Base-by-base conservation (phyloP, 176 grass and related monocot species). In the Rhipidocladum racemiflorum region DNA sequence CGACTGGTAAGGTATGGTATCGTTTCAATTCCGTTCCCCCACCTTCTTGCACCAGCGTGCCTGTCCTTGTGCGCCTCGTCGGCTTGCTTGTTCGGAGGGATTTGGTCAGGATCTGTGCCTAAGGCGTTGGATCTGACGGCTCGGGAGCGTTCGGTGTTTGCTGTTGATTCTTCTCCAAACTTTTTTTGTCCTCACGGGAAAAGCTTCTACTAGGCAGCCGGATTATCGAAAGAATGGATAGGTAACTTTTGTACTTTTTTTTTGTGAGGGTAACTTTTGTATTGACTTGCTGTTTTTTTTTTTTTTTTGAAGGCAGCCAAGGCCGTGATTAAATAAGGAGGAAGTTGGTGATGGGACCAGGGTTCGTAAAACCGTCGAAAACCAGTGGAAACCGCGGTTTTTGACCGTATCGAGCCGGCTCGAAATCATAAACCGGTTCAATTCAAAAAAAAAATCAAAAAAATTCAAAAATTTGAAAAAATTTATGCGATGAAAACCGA, bases 141-240 rank as follows among this genome's bases (percentile, higher is more conserved):
- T 70, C 5, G 0, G 16, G 16, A 7, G 44, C 57, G 17, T 61
- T 71, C 65, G 25, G 65, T 75, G 68, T 53, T 81, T 24, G 60
- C 34, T 61, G 49, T 61, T 65, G 24, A 75, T 61, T 45, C 64
- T 84, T 72, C 63, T 69, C 44, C 15, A 18, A 56, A 72, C 46
- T n/a, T 72, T 78, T 18, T 49, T 74, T 74, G 38, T 89, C 60
- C 72, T 25, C 0, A 61, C 70, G 44, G 48, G 71, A 61, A 70
- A 74, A 62, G 70, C 74, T 76, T 80, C 28, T 51, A 63, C 38
- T 53, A 45, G 32, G 35, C 61, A 54, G 55, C 46, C 32, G 11
- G 48, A 28, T 82, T 72, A 76, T n/a, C 21, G 1, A 40, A 82
- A 89, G 15, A 83, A 91, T 91, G 89, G 89, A 91, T 46, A 91